phyloP scores from a whole-genome alignment of 352 stramenopile genomes.

The Globisporangium takayamanum region DNA sequence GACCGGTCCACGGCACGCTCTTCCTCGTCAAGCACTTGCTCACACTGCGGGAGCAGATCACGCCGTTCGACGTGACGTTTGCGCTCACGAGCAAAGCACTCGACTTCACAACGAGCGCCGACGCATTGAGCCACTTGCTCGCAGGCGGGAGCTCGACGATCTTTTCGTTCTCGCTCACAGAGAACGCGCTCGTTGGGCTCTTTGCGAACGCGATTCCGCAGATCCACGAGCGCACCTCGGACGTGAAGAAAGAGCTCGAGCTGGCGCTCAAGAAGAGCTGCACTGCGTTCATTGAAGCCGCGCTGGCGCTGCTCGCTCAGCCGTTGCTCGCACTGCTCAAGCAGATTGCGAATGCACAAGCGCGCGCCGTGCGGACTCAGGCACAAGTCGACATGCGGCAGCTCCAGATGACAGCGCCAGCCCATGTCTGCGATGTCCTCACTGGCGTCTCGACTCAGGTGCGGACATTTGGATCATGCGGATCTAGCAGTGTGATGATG shows the following conservation, averaged over 20 bases:
- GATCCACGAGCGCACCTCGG: conserved; percentile 69
- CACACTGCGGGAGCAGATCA: conserved; percentile 79
- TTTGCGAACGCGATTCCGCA: conserved; percentile 71
- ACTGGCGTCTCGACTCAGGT: conserved; percentile 26
- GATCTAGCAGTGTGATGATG: too few species aligned
- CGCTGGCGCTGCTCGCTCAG: conserved; percentile 51
- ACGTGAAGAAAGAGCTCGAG: conserved; percentile 78
- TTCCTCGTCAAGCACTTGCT: conserved; percentile 83
- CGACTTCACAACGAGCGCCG: conserved; percentile 68
- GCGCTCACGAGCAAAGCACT: conserved; percentile 61
- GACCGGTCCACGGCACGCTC: conserved; percentile 51
- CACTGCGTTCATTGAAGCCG: conserved; percentile 69
- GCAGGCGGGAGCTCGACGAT: conserved; percentile 47
- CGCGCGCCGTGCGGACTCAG: conserved; percentile 22
- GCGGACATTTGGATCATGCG: background rate
- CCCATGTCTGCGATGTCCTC: conserved; percentile 40
- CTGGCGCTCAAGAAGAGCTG: conserved; percentile 78
- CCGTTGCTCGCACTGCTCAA: conserved; percentile 60
- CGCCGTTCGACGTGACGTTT: conserved; percentile 81
- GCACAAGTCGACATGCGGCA: conserved; percentile 34
- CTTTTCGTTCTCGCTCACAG: conserved; percentile 53
- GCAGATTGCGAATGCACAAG: conserved; percentile 46
- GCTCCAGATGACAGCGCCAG: conserved; percentile 36
- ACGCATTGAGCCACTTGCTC: conserved; percentile 69
- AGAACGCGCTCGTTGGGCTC: conserved; percentile 51